Percentiles rank a stretch among this genome's conserved stretches.
phyloP scores from a whole-genome alignment of 495 filamentous ascomycete species.

The Pyronema domesticum region DNA sequence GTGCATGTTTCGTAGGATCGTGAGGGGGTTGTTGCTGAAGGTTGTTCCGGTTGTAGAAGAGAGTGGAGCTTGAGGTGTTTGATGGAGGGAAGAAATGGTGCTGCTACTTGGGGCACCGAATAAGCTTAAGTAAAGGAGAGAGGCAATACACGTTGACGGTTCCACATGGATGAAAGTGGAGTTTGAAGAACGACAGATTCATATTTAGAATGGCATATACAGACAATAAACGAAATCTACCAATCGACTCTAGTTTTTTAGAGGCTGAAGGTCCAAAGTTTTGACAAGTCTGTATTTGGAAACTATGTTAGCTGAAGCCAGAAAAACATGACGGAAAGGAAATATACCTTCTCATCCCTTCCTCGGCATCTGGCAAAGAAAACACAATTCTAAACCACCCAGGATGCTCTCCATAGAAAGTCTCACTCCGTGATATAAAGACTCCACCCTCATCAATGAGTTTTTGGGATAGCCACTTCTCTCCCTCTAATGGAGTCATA shows the following conservation, averaged over 20 bases:
- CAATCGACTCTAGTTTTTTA: not conserved
- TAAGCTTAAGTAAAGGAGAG: too few relatives aligned
- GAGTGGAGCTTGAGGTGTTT: too few relatives aligned
- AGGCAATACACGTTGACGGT: too few relatives aligned
- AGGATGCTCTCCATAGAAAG: not conserved
- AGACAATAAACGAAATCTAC: not conserved
- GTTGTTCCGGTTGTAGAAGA: too few relatives aligned
- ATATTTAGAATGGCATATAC: not conserved
- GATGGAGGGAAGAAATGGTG: too few relatives aligned
- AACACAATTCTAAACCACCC: constrained; percentile 9
- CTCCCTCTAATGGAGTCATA: not conserved
- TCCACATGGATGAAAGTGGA: too few relatives aligned
- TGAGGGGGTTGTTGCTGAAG: too few relatives aligned
- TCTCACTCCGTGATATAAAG: not conserved
- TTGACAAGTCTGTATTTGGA: not conserved
- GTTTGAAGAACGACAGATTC: too few relatives aligned
- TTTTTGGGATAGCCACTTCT: not conserved
- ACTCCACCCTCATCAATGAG: constrained; percentile 4
- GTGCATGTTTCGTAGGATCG: too few relatives aligned
- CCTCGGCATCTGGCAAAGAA: not conserved
- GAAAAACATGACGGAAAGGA: not conserved
- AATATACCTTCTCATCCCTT: constrained; percentile 4
- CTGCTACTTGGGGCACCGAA: too few relatives aligned
- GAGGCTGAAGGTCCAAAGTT: not conserved
- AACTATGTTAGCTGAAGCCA: not conserved